phyloP scores from a whole-genome alignment of 345 rosid genomes.

The Toxicodendron radicans region DNA sequence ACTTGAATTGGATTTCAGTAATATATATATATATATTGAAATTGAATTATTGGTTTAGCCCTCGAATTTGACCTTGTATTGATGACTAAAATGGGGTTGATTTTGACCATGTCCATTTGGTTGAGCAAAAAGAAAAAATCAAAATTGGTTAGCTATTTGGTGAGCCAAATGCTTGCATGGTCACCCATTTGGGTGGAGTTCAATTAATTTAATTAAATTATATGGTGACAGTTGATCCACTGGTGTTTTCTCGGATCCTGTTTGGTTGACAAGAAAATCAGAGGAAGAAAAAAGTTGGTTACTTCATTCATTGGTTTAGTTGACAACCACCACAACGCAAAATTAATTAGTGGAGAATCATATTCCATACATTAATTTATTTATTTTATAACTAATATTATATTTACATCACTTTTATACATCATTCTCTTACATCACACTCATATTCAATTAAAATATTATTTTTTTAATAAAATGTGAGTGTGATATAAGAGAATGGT shows the following conservation, averaged over 20 bases:
- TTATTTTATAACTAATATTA: no score
- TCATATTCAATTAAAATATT: no score
- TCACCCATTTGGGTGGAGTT: not conserved
- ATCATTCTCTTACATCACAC: no score
- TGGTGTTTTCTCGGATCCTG: not conserved
- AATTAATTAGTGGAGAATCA: not conserved
- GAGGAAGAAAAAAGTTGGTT: not conserved
- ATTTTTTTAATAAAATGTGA: no score
- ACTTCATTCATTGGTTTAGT: conserved; percentile 11
- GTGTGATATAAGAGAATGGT: no score
- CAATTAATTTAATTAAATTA: no score
- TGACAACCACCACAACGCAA: conserved; percentile 3
- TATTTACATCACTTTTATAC: no score
- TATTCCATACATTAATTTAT: not conserved
- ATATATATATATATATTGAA: no score
- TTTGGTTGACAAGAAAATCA: conserved; percentile 14
- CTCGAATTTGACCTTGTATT: no score
- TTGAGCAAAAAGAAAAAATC: not conserved
- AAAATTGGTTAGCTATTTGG: not conserved
- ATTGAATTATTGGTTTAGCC: no score
- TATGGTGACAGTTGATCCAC: not conserved
- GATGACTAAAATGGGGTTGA: no score
- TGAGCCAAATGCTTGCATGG: not conserved
- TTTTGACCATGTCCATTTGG: not conserved
- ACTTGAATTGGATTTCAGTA: no score